These are phyloP conservation scores for Xylariaceae sp. DNA, from an alignment of 2,329 filamentous ascomycete genomes.

Conservation along the genomic window DNA sequence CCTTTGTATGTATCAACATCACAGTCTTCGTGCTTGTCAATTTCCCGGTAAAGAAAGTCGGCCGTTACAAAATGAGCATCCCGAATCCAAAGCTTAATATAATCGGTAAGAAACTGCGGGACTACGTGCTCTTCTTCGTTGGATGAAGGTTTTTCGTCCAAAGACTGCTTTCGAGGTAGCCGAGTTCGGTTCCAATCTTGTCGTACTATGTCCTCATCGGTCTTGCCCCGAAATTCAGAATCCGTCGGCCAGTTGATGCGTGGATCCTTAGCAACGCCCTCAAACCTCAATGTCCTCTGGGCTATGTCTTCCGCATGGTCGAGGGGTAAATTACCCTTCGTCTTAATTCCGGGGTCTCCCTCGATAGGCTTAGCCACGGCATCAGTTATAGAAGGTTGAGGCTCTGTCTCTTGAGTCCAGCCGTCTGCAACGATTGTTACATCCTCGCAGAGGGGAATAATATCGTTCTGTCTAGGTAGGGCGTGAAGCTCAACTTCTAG, in stretches of 20 bases:
- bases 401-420: background rate
- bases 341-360: background rate
- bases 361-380: background rate
- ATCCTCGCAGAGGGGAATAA: background rate
- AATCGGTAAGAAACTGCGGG: slow-evolving; percentile 10
- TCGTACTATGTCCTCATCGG: background rate
- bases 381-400: background rate
- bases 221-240: background rate
- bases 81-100: slow-evolving; percentile 29
- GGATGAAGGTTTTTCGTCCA: background rate
- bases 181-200: slow-evolving; percentile 2
- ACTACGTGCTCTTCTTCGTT: background rate
- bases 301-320: background rate
- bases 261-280: background rate
- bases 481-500: background rate
- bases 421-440: background rate
- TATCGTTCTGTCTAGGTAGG: background rate
- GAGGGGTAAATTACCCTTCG: background rate
- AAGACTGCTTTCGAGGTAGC: background rate
- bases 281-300: background rate
- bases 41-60: slow-evolving; percentile 41
- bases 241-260: slow-evolving; percentile 5
- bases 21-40: slow-evolving; percentile 39
- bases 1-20: slow-evolving; percentile 49
- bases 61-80: slow-evolving; percentile 15